A percentile compares a stretch with the other conserved stretches of the same genome.
Conservation (phyloP, 2,329 filamentous ascomycete species). For the Sclerotinia trifoliorum region DNA sequence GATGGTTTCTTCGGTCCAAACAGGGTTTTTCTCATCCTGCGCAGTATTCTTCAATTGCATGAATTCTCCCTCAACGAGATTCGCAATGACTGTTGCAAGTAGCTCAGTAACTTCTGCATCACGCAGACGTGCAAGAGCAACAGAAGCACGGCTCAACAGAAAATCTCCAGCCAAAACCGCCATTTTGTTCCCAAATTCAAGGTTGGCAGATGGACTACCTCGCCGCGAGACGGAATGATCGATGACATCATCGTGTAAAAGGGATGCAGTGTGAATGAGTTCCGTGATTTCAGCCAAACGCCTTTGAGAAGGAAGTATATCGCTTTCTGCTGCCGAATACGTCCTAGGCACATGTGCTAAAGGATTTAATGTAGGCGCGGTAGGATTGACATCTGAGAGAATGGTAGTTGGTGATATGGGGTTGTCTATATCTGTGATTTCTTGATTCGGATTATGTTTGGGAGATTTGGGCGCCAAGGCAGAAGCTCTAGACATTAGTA, state of each 20-base stretch:
- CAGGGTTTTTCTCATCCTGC: slow-evolving; percentile 77
- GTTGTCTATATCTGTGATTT: slow-evolving; percentile 50
- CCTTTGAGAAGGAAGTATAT: slow-evolving; percentile 89
- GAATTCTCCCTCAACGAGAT: slow-evolving; percentile 97
- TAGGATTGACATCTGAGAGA: slow-evolving; percentile 81
- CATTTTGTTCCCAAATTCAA: slow-evolving; percentile 99
- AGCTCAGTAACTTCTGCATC: slow-evolving; percentile 95
- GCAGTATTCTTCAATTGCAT: slow-evolving; percentile 99
- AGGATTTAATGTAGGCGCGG: slow-evolving; percentile 50
- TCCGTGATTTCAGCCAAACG: slow-evolving; percentile 95
- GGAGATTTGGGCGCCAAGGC: slow-evolving; percentile 67
- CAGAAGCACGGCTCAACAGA: slow-evolving; percentile 85
- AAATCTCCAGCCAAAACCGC: slow-evolving; percentile 97
- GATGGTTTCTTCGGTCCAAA: slow-evolving; percentile 85
- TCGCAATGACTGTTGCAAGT: slow-evolving; percentile 92
- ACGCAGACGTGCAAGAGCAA: slow-evolving; percentile 83
- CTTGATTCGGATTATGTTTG: slow-evolving; percentile 43
- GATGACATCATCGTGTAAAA: slow-evolving; percentile 97
- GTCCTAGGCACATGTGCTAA: slow-evolving; percentile 44
- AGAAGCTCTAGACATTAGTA: slow-evolving; percentile 94
- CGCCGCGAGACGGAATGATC: slow-evolving; percentile 86
- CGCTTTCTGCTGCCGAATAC: slow-evolving; percentile 47
- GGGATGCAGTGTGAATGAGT: slow-evolving; percentile 92
- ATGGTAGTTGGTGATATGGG: slow-evolving; percentile 60
- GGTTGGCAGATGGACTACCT: slow-evolving; percentile 82